Base-by-base conservation (phyloP, 345 rosid genomes). In the Brassica rapa region DNA sequence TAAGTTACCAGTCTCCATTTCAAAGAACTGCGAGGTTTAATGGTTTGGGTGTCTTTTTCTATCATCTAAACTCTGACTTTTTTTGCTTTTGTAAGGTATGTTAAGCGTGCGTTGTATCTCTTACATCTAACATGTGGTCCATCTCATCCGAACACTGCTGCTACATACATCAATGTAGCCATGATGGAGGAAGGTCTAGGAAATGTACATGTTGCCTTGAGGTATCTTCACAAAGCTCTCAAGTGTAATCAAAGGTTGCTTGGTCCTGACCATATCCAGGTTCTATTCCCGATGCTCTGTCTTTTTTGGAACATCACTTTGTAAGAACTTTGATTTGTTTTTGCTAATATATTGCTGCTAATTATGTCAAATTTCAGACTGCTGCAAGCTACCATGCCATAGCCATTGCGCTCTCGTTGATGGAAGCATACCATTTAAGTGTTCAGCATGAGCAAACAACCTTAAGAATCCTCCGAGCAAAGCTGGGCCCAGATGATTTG, bases 181-280 rank as follows among this genome's bases (percentile, higher is more conserved):
- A 95, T 95, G 99, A 93, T 95, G 99, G 99, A 95, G 90, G 99
- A 95, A 89, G 98, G 99, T 76, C 92, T 95, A 59, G 99, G 99
- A 15, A 95, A 95, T 81, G 98, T 93, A 82, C 99, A 91, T 85
- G 91, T 93, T 81, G 99, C 99, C 66, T 94, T 95, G 75, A 87
- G 98, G 86, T 95, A 95, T 81, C 98, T 93, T 80, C 98, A 95
- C 81, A 89, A 91, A 83, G 99, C 99, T 75, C 89, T 95, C 69
- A 91, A 93, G 80, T 95, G 99, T 76, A 95, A 95, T 86, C 96
- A 93, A 70, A 89, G 85, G 80, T 86, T 93, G 78, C 99, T 95
- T 33, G 99, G 99, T 74, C 98, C 97, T 12, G 99, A 95, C 78
- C 99, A 95, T 83, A 95, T 93, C 82, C 99, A 93, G 99, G 99